Evolutionary conservation across 2,329 filamentous ascomycete genomes (phyloP).

Genomic region (Fusarium lateritium): DNA sequence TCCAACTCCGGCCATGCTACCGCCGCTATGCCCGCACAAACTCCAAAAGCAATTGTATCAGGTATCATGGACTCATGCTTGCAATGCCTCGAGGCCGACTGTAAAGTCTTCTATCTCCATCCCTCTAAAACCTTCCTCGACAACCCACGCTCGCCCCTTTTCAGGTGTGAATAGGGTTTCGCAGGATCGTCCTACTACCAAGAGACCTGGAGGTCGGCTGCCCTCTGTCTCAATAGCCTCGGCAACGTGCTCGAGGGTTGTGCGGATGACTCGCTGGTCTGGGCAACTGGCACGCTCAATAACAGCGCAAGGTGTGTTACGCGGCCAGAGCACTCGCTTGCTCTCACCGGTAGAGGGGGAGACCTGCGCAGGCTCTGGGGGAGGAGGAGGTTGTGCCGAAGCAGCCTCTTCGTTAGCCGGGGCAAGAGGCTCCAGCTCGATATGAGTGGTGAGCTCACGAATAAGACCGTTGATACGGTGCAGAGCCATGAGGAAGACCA

Average conservation of each 20-base stretch:
- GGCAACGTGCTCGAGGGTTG: slow-evolving; percentile 83
- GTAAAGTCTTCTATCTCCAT: slow-evolving; percentile 68
- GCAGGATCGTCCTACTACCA: slow-evolving; percentile 89
- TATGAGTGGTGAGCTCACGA: slow-evolving; percentile 72
- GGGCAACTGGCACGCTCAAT: slow-evolving; percentile 94
- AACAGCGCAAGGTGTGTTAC: slow-evolving; percentile 88
- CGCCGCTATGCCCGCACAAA: slow-evolving; percentile 34
- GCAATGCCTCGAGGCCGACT: slow-evolving; percentile 42
- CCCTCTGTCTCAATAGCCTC: slow-evolving; percentile 91
- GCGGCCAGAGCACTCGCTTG: slow-evolving; percentile 74
- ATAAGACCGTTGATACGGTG: slow-evolving; percentile 86
- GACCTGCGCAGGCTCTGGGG: slow-evolving; percentile 19
- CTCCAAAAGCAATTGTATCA: slow-evolving; percentile 7
- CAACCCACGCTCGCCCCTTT: slow-evolving; percentile 78
- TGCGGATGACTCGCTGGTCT: slow-evolving; percentile 92
- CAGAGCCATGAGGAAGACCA: slow-evolving; percentile 95
- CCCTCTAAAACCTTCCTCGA: slow-evolving; percentile 88
- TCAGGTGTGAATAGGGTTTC: slow-evolving; percentile 77
- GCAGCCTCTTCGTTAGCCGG: slow-evolving; percentile 43
- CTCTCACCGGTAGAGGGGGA: slow-evolving; percentile 20
- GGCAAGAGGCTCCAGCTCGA: slow-evolving; percentile 52
- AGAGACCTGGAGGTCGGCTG: slow-evolving; percentile 86
- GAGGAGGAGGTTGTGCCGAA: slow-evolving; percentile 28
- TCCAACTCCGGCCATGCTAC: slow-evolving; percentile 40
- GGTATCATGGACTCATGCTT: slow-evolving; percentile 26